These are phyloP conservation scores for Cladosporium cucumerinum DNA, from an alignment of 2,329 filamentous ascomycete genomes.

Conservation along the genomic window DNA sequence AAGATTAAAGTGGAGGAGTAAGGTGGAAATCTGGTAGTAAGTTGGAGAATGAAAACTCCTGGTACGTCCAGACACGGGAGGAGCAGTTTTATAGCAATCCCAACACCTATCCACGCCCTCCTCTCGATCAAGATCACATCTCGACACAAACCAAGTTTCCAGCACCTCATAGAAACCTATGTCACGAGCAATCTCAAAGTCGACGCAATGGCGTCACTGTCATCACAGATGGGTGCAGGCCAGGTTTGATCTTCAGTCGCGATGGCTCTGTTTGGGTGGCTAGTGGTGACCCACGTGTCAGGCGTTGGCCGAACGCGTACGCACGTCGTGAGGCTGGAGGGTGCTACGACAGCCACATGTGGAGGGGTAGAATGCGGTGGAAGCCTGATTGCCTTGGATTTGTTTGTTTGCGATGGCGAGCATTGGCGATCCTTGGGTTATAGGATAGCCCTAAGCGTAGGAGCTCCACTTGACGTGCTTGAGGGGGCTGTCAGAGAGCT, in stretches of 20 bases:
- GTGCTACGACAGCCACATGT: slow-evolving; percentile 8
- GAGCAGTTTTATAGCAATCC: neutral
- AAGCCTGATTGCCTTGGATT: slow-evolving; percentile 7
- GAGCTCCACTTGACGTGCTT: slow-evolving; percentile 9
- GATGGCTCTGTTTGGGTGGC: neutral
- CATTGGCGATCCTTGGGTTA: slow-evolving; percentile 7
- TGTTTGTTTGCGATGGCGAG: slow-evolving; percentile 3
- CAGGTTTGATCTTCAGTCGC: slow-evolving; percentile 6
- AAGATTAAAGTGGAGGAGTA: neutral
- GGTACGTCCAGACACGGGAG: neutral
- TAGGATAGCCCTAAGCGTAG: slow-evolving; percentile 3
- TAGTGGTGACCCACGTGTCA: slow-evolving; percentile 5
- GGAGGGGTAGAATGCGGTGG: neutral
- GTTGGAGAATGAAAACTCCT: neutral
- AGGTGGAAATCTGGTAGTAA: neutral
- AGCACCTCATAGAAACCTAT: neutral
- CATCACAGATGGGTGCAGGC: neutral
- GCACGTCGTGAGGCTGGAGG: neutral
- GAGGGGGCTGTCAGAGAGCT: neutral
- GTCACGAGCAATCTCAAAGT: slow-evolving; percentile 10
- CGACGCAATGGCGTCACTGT: slow-evolving; percentile 8
- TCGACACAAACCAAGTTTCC: slow-evolving; percentile 7
- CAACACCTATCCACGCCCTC: neutral
- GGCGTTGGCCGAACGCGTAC: neutral
- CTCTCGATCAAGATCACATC: neutral